Evolutionary conservation across 139 green algal species (phyloP).

Genomic region (Picochlorum sp.): DNA sequence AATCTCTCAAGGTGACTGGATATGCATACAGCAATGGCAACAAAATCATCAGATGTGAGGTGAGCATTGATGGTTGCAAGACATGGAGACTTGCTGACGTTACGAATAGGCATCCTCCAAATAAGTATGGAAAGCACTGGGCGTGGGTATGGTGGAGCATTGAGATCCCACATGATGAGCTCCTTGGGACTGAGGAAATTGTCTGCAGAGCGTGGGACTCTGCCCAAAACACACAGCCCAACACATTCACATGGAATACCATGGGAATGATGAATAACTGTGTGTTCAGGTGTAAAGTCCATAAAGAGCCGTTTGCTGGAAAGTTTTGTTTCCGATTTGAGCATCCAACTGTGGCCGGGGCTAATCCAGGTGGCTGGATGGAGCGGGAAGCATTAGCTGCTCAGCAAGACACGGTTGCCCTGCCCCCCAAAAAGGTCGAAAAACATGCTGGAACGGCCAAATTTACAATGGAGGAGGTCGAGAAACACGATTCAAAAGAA

Average conservation of each 20-base stretch:
- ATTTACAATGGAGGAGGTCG: slow-evolving; percentile 43
- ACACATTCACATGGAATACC: slow-evolving; percentile 85
- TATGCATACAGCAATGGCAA: slow-evolving; percentile 84
- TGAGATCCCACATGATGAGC: slow-evolving; percentile 33
- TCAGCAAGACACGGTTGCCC: too few species aligned
- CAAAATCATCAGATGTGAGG: slow-evolving; percentile 87
- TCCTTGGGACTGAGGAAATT: slow-evolving; percentile 56
- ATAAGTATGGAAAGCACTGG: slow-evolving; percentile 75
- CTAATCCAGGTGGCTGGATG: slow-evolving; percentile 53
- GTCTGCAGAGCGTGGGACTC: slow-evolving; percentile 72
- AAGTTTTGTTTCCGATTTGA: slow-evolving; percentile 54
- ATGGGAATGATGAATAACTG: slow-evolving; percentile 99
- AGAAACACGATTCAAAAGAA: slow-evolving; percentile 50
- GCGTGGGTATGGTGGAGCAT: slow-evolving; percentile 39
- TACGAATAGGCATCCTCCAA: slow-evolving; percentile 55
- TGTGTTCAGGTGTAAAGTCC: slow-evolving; percentile 46
- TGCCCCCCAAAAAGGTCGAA: neutral
- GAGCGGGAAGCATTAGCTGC: slow-evolving; percentile 8
- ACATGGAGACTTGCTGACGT: slow-evolving; percentile 73
- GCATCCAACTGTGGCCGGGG: slow-evolving; percentile 57
- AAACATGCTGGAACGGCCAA: neutral
- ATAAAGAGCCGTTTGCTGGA: slow-evolving; percentile 9
- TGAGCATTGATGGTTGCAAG: slow-evolving; percentile 80
- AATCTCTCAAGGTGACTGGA: slow-evolving; percentile 49
- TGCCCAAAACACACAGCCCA: slow-evolving; percentile 78